Base-by-base conservation (phyloP, 345 rosid species). In the Draba incana region DNA sequence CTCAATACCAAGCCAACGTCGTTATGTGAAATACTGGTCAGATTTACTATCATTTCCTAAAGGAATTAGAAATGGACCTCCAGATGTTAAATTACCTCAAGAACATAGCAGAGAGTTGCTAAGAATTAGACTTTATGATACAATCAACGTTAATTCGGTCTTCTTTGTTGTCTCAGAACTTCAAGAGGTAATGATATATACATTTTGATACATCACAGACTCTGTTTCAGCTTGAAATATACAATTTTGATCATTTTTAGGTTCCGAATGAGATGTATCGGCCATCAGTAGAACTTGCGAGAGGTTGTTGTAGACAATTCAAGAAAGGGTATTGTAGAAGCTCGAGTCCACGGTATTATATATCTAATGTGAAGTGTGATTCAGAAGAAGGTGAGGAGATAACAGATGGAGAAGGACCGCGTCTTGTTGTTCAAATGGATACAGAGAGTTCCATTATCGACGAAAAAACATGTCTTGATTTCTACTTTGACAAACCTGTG, bases 1-100 rank as follows among this genome's bases (percentile, higher is more conserved):
- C 50, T 88, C 98, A 8, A 90, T 90, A 78, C 92, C 97, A 62
- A 93, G 98, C 88, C 98, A 93, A 68, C 88, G 89, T 8, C 84
- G 98, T 15, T 93, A 93, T 55, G 97, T 93, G 9, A 89, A 77
- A 4, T 90, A 88, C 49, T 93, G 97, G 98, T 86, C 60, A 31
- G 72, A 58, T 47, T 8, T 77, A 14, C 81, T 87, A 46, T 74
- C 81, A 0, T 86, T 87, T 69, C 79, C 83, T 0, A 76, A 66
- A 54, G 80, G 75, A 58, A 25, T 72, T 64, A 55, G 70, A 16
- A 66, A 56, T 11, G 84, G 81, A 72, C 85, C 83, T 69, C 88
- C 85, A 7, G 70, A 66, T 12, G 88, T 87, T 59, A 81, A 61
- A 38, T 72, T 93, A 66, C 94, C 98, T 48, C 79, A 64, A 68